Evolutionary conservation across 352 stramenopile species (phyloP), one percentile per base, ranked within the genome.

Genomic region (Phytophthora capsici): DNA sequence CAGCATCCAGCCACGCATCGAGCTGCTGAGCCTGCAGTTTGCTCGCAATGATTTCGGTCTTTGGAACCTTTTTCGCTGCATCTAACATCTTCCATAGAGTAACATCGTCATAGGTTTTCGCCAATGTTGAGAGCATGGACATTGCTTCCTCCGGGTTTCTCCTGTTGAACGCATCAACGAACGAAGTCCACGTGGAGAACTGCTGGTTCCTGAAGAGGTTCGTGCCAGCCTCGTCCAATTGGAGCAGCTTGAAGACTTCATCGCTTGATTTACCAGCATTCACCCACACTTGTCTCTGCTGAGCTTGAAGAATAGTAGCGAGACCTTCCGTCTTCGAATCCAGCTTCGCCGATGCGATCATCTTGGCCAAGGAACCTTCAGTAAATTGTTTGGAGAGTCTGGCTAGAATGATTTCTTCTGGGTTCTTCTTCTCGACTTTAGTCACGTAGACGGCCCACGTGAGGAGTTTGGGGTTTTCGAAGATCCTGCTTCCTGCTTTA

Each of bases 51-150:
- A 2, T 12, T 7, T 55, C 32, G 6, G 50, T 56, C 2, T 19
- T 36, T 17, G 41, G 26, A 6, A 51, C 9, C 17, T 38, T 62
- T 10, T 28, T 50, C 4, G 59, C 59, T 13, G 22, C n/a, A 4
- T 55, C 22, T 3, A 67, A 13, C 40, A 67, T 67, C 17, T 34
- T 37, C n/a, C 26, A 28, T 9, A 67, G 4, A 37, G n/a, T 20
- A 8, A 1, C 32, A 14, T 50, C 22, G 9, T n/a, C 28, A 38
- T 59, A 66, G 12, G 4, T 19, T n/a, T 45, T 57, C 23, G 36
- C 20, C 34, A 64, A 34, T 10, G 9, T 57, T n/a, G 22, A 3
- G 16, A 63, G 10, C 30, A 55, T 55, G 14, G 28, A 16, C 22
- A 14, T 13, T 22, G 5, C 48, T n/a, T 56, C 7, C 10, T 38